Evolutionary conservation across 495 filamentous ascomycete species (phyloP), one percentile per base, ranked within the genome.

Genomic region (Bombardia bombarda): DNA sequence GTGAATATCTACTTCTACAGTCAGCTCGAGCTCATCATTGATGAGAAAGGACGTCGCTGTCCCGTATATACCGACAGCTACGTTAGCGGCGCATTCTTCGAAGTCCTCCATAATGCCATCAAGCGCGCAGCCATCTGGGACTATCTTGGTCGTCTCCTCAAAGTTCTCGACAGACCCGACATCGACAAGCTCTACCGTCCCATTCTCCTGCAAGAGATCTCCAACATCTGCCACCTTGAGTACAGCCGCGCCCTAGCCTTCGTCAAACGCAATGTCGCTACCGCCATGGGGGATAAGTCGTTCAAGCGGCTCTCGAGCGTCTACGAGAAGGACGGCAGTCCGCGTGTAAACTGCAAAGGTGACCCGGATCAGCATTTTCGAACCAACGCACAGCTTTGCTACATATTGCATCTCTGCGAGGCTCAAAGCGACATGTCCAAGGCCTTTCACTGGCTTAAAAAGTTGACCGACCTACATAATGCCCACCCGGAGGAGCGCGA

Each of bases 171-270:
- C 3, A 43, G 26, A 12, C 43, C 23, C 1, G 17, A 34, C 1
- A 33, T 23, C 2, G 56, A 61, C 42, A 58, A 56, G 38, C 23
- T 31, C 18, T 49, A 56, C 36, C 42, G 43, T 6, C 17, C 41
- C n/a, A 51, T 55, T 13, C 18, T 65, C 16, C 50, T 62, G 1
- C 65, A 67, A 26, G 63, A 70, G 31, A 30, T 67, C 1, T 43
- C 57, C 17, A 68, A 66, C 33, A 46, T 64, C 10, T 65, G 56
- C 40, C 46, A 67, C 30, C 40, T 63, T 4, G 65, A 67, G 32
- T 68, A 62, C 45, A 21, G 17, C n/a, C 56, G 57, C 3, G 49
- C 52, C 0, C 58, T 60, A 24, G 30, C 32, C 4, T 8, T 46
- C 1, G 58, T 68, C 42, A 63, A 53, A 38, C 58, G 61, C 20